Base-by-base conservation (phyloP, 345 rosid genomes). In the Fremontodendron californicum region DNA sequence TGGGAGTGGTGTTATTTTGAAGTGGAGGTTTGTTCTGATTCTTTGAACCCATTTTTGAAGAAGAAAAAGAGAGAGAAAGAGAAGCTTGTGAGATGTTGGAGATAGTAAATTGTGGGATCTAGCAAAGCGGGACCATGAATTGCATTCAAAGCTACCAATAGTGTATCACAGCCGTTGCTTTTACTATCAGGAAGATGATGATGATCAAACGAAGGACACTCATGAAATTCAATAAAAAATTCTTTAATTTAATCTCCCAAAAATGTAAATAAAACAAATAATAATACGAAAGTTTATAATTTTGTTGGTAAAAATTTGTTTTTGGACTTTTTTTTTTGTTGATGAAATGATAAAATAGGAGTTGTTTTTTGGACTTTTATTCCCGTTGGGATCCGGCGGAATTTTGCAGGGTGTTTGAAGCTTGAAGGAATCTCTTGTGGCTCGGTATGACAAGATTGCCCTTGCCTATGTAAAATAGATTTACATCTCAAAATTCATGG, bases 91-190 rank as follows among this genome's bases (percentile, higher is more conserved):
- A 37, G 45, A 16, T 52, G 39, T 57, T 45, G 69, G 75, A 71
- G 72, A 31, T 9, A 64, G 81, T 77, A 66, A 71, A 75, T 33
- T 46, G 62, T 79, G 71, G 80, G 80, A 55, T 72, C 67, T 75
- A 79, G 82, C 61, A 77, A 46, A 74, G 92, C 85, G 93, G 96
- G 94, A 78, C 82, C 92, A 83, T 91, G 71, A 89, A 90, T 93
- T 94, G 90, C 78, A 71, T 83, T 85, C 86, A 78, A 93, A 90
- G 97, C 87, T 81, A 94, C 82, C 82, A 78, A 76, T 54, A 73
- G 76, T 54, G 57, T 21, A 92, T 88, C 91, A 78, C 80, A 80
- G 81, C 94, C 96, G 91, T 91, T 91, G 94, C 95, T 89, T 90
- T 83, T 64, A 68, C 83, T 66, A 86, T 85, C 87, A 84, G 92